These are phyloP conservation scores for Salinomyces thailandicus DNA, from an alignment of 2,329 filamentous ascomycete genomes.

Conservation along the genomic window DNA sequence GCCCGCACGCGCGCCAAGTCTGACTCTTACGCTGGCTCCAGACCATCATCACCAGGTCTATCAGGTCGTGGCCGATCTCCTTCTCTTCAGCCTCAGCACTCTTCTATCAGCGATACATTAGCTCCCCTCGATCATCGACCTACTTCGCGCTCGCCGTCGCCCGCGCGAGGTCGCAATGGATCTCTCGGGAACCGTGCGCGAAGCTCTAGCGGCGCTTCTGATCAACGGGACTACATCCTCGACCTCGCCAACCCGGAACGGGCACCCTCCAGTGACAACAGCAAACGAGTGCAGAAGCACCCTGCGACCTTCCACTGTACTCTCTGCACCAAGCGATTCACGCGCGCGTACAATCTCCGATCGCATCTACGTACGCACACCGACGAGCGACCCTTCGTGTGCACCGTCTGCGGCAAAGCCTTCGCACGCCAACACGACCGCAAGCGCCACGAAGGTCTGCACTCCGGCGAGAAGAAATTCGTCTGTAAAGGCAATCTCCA, in stretches of 20 bases:
- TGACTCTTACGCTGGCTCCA: constrained; percentile 45
- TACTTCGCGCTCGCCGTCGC: constrained; percentile 36
- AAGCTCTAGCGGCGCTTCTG: constrained; percentile 42
- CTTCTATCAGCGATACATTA: constrained; percentile 26
- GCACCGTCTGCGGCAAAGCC: constrained; percentile 91
- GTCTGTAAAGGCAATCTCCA: constrained; percentile 89
- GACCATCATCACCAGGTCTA: constrained; percentile 33
- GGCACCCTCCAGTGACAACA: constrained; percentile 51
- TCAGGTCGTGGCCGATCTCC: constrained; percentile 26
- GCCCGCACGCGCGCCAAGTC: constrained; percentile 50
- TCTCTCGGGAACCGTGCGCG: constrained; percentile 33
- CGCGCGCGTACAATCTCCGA: constrained; percentile 87
- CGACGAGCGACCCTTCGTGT: constrained; percentile 93
- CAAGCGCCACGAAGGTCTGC: constrained; percentile 90
- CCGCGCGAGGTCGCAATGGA: constrained; percentile 28
- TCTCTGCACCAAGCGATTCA: constrained; percentile 91
- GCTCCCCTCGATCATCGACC: constrained; percentile 32
- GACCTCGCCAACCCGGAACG: constrained; percentile 83
- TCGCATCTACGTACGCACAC: constrained; percentile 94
- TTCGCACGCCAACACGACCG: constrained; percentile 96
- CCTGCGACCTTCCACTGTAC: constrained; percentile 93
- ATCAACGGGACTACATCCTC: constrained; percentile 68
- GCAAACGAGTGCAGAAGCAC: constrained; percentile 89
- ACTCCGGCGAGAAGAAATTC: constrained; percentile 97
- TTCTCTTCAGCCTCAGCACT: constrained; percentile 21